Evolutionary conservation across 495 filamentous ascomycete genomes (phyloP).

Genomic region (Beverwykella pulmonaria): DNA sequence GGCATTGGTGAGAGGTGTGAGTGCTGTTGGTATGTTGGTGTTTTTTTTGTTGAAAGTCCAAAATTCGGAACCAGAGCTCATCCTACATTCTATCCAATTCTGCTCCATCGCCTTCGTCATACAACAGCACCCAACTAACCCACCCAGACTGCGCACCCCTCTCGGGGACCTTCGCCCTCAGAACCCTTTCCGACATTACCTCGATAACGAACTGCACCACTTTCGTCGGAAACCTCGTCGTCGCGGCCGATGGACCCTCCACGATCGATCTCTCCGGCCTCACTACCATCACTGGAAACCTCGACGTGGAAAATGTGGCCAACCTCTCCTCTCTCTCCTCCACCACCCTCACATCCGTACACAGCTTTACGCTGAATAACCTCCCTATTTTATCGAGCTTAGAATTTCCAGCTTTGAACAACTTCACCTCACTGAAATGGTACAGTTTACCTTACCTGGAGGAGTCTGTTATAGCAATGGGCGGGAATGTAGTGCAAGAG

Average conservation of each 20-base stretch:
- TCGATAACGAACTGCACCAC: conserved; percentile 3
- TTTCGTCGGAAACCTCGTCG: conserved; percentile 26
- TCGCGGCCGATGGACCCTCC: conserved; percentile 25
- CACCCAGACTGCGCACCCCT: conserved; percentile 19
- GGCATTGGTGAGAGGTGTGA: neutral
- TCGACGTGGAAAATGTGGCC: conserved; percentile 30
- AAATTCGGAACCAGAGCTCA: too few species aligned
- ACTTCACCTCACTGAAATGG: conserved; percentile 23
- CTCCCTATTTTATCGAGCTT: conserved; percentile 19
- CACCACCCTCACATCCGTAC: conserved; percentile 1
- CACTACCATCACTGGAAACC: conserved; percentile 6
- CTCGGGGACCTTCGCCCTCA: conserved; percentile 19
- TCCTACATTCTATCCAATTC: too few species aligned
- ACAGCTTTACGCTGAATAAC: conserved; percentile 23
- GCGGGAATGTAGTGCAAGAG: neutral
- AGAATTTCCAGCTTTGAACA: conserved; percentile 8
- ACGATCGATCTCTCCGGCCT: conserved; percentile 15
- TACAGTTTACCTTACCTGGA: conserved; percentile 6
- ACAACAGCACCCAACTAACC: too few species aligned
- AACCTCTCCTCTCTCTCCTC: conserved; percentile 20
- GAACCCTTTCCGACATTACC: conserved; percentile 15
- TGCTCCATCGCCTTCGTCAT: too few species aligned
- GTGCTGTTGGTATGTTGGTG: neutral
- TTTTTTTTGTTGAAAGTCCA: neutral
- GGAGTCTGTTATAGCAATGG: neutral